Conservation (phyloP, 495 filamentous ascomycete species). For the Glarea lozoyensis region DNA sequence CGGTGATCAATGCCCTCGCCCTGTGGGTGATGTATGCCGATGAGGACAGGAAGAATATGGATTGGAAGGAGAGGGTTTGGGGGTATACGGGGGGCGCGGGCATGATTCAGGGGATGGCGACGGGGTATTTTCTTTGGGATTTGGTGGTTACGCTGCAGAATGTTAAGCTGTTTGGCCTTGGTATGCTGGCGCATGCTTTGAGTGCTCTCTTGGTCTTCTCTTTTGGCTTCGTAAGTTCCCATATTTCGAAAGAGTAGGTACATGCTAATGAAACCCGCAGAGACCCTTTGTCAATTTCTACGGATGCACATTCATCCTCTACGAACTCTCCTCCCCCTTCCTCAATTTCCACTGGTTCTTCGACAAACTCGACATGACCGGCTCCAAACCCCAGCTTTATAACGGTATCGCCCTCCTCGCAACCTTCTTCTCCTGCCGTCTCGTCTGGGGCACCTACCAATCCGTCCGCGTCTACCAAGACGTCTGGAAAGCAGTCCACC, state of each 20-base stretch:
- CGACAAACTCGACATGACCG: conserved; percentile 94
- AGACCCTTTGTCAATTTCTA: conserved; percentile 93
- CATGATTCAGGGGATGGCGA: conserved; percentile 74
- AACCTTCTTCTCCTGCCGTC: conserved; percentile 80
- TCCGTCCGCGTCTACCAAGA: conserved; percentile 69
- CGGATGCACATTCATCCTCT: conserved; percentile 85
- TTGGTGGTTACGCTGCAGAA: conserved; percentile 63
- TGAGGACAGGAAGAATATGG: conserved; percentile 65
- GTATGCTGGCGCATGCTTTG: conserved; percentile 82
- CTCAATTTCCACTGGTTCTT: conserved; percentile 99
- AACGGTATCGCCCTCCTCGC: conserved; percentile 68
- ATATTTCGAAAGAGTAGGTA: background rate
- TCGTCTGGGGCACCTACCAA: conserved; percentile 87
- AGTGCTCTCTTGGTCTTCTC: conserved; percentile 79
- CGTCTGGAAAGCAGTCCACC: conserved; percentile 56
- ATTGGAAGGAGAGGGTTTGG: conserved; percentile 69
- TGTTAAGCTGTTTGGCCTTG: conserved; percentile 74
- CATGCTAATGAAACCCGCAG: conserved; percentile 33
- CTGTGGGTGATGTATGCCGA: conserved; percentile 79
- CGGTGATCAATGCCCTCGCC: conserved; percentile 66
- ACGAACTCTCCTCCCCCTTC: conserved; percentile 91
- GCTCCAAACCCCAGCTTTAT: conserved; percentile 68
- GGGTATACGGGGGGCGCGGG: conserved; percentile 80
- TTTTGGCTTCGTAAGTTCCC: conserved; percentile 80
- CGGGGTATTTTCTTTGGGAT: conserved; percentile 97